Base-by-base conservation (phyloP, 2,329 filamentous ascomycete species). In the Aureobasidium sp. region DNA sequence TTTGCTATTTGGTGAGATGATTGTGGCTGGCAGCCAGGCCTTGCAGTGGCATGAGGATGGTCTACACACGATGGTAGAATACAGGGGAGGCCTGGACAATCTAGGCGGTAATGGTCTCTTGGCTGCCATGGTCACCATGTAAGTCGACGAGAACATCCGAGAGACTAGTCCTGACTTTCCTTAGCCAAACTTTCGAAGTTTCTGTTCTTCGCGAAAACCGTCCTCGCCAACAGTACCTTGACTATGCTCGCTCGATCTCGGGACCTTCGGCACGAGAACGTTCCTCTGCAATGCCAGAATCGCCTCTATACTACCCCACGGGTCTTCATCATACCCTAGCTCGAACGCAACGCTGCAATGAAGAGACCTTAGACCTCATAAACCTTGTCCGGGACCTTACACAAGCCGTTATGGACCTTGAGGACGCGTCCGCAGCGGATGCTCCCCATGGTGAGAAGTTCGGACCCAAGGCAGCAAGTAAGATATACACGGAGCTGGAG, bases 1-100 rank as follows among this genome's bases (percentile, higher is more conserved):
- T 9, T 53, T 73, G 0, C 57, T 74, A 1, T 68, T 67, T 45
- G 67, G 67, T 12, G 70, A 72, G 62, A 69, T 73, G 51, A 71
- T 71, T 61, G 67, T 69, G 3, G 68, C 69, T 39, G 65, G 70
- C 45, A 64, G 66, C 20, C 49, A 37, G 1, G 64, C 65, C 41
- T 64, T 72, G 62, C 55, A 59, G 7, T 63, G 68, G 15, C 71
- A 73, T 57, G 66, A 68, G 42, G 51, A 65, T 25, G 71, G 69
- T n/a, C 63, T 73, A 1, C 66, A 68, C 49, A 63, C 67, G 20
- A 68, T 73, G 64, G 66, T 73, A 9, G 31, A 60, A 1, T 55
- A 68, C 37, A 60, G 71, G 63, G 72, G 71, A 22, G 72, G 70
- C 2, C 62, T 73, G 25, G 60, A 66, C n/a, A 31, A 65, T 7